Evolutionary conservation across 228 moss, liverwort and hornwort species (phyloP).

Genomic region (Sphagnum fallax): DNA sequence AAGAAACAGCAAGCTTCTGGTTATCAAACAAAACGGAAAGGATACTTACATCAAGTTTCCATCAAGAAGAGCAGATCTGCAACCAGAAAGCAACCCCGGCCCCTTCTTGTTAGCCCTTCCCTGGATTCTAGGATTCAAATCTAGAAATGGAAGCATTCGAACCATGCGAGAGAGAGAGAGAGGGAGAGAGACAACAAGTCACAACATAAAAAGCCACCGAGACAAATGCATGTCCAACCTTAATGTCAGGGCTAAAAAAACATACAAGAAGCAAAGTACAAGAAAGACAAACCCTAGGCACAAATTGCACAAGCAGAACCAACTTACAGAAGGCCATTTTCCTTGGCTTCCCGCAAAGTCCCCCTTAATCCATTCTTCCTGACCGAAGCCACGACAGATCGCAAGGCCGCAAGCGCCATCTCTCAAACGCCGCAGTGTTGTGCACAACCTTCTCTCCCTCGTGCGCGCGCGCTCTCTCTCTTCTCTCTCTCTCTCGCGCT

Average conservation of each 20-base stretch:
- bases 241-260: too few relatives aligned
- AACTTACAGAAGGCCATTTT: conserved; percentile 57
- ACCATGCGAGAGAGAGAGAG: background rate
- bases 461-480: too few relatives aligned
- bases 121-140: too few relatives aligned
- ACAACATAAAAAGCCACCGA: background rate
- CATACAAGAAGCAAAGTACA: background rate
- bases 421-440: conserved; percentile 2
- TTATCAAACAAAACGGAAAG: conserved; percentile 3
- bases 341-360: conserved; percentile 46
- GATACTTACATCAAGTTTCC: conserved; percentile 84
- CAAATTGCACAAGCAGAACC: background rate
- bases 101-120: background rate
- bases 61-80: conserved; percentile 69
- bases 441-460: background rate
- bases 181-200: background rate
- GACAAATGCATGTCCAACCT: too few relatives aligned
- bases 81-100: conserved; percentile 5
- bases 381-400: conserved; percentile 42
- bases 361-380: conserved; percentile 51
- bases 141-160: background rate
- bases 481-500: too few relatives aligned
- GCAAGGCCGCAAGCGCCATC: conserved; percentile 59
- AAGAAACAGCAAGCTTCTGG: conserved; percentile 1
- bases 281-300: background rate